Percentiles rank a stretch among this genome's conserved stretches.
Evolutionary conservation across 441 rosid species (phyloP).

Genomic region (Eruca vesicaria): DNA sequence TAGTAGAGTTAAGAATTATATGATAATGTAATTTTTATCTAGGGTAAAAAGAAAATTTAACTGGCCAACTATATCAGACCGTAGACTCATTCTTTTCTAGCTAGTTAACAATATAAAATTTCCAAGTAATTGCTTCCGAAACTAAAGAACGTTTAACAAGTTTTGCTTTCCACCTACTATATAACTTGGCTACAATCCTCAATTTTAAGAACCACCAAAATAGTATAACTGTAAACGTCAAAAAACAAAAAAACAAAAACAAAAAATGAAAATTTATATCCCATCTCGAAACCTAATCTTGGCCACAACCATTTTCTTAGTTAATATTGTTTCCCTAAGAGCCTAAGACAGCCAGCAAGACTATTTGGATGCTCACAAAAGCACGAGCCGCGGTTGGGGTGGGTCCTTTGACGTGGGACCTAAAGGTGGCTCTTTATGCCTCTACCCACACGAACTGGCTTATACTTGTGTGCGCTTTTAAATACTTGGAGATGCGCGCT

Average conservation of each 20-base stretch:
- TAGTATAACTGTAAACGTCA: no score
- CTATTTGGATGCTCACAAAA: conserved; percentile 28
- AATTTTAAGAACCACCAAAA: conserved; percentile 6
- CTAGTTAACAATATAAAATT: background rate
- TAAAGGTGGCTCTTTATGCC: conserved; percentile 14
- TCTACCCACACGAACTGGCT: conserved; percentile 24
- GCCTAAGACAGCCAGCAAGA: conserved; percentile 40
- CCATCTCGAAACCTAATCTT: conserved; percentile 6
- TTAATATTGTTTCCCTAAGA: background rate
- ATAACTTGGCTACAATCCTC: conserved; percentile 2
- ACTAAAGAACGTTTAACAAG: background rate
- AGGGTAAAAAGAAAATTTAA: no score
- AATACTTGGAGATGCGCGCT: no score
- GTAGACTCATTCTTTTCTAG: no score
- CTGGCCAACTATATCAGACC: no score
- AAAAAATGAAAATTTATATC: conserved; percentile 11
- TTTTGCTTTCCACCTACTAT: conserved; percentile 8
- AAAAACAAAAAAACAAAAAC: background rate
- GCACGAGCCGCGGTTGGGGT: conserved; percentile 35
- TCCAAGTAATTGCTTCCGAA: background rate
- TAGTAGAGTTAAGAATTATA: no score
- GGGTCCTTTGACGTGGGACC: conserved; percentile 28
- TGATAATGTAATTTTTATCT: no score
- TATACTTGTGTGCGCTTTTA: no score
- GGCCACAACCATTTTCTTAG: conserved; percentile 16